Percentiles rank a stretch among this genome's conserved stretches.
Conservation (phyloP, 345 rosid species). For the Lagerstroemia speciosa region DNA sequence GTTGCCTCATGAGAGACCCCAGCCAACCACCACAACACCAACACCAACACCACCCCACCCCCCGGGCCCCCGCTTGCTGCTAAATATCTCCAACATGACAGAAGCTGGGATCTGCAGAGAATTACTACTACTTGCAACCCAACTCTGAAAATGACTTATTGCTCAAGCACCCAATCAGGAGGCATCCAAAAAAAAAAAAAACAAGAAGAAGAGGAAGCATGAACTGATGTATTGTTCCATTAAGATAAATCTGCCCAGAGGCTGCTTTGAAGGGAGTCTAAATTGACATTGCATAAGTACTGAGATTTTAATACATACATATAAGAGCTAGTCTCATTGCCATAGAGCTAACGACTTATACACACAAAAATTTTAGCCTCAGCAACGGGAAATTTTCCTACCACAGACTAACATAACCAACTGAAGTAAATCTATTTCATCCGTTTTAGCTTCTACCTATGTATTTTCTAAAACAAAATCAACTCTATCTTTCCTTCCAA, state of each 20-base stretch:
- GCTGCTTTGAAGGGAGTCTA: not conserved
- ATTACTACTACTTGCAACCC: constrained; percentile 1
- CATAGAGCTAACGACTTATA: constrained; percentile 11
- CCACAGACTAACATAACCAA: constrained; percentile 15
- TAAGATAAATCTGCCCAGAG: not conserved
- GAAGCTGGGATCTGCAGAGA: not conserved
- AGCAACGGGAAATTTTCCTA: constrained; percentile 46
- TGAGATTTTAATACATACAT: too few species aligned
- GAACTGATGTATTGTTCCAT: not conserved
- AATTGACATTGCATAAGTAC: too few species aligned
- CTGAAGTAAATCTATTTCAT: constrained; percentile 3
- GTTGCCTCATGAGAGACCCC: too few species aligned
- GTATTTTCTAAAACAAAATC: not conserved
- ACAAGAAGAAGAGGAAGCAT: too few species aligned
- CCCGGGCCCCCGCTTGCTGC: too few species aligned
- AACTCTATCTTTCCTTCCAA: not conserved
- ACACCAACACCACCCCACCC: too few species aligned
- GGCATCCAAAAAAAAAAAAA: not conserved
- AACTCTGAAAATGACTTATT: not conserved
- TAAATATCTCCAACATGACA: not conserved
- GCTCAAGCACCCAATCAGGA: not conserved
- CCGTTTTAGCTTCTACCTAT: constrained; percentile 2
- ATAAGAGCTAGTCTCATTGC: not conserved
- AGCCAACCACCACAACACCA: too few species aligned
- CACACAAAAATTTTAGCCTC: constrained; percentile 22